phyloP scores from a whole-genome alignment of 1,284 basidiomycete species.

The Ustanciosporium gigantosporum region DNA sequence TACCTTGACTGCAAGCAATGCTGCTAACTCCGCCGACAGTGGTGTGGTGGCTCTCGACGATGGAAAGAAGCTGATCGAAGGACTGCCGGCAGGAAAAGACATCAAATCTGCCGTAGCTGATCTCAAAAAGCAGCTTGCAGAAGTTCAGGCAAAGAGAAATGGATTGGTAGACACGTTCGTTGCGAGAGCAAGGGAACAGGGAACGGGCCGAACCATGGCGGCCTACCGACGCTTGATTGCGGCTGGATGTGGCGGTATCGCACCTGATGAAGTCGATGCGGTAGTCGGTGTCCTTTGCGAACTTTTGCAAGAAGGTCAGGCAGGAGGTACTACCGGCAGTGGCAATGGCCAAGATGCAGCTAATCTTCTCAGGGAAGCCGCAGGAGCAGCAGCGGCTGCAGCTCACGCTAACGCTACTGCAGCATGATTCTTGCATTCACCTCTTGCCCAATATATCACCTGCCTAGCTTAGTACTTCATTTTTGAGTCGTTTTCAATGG shows the following conservation, averaged over 20 bases:
- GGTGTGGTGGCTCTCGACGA: not conserved
- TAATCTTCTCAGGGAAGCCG: constrained; percentile 38
- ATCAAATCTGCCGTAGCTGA: constrained; percentile 32
- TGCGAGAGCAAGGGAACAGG: constrained; percentile 44
- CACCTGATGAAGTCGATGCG: constrained; percentile 55
- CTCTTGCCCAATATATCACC: too few relatives aligned
- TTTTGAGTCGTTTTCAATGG: too few relatives aligned
- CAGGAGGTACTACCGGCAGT: constrained; percentile 7
- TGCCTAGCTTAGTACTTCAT: too few relatives aligned
- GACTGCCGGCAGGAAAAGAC: constrained; percentile 13
- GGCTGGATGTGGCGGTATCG: constrained; percentile 57
- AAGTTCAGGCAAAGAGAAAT: constrained; percentile 27
- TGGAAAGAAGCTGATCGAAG: constrained; percentile 11
- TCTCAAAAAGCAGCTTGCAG: constrained; percentile 30
- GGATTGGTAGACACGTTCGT: constrained; percentile 40
- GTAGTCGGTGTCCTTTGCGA: constrained; percentile 58
- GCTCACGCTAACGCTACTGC: constrained; percentile 12
- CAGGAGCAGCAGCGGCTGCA: constrained; percentile 31
- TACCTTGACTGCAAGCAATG: constrained; percentile 16
- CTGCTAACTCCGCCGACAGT: constrained; percentile 6
- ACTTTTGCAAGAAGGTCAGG: constrained; percentile 45
- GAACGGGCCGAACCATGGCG: constrained; percentile 54
- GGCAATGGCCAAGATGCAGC: constrained; percentile 34
- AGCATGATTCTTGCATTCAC: constrained; percentile 4
- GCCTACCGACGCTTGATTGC: constrained; percentile 58